Evolutionary conservation across 495 filamentous ascomycete genomes (phyloP).

Genomic region (Pyrenula massariospora): DNA sequence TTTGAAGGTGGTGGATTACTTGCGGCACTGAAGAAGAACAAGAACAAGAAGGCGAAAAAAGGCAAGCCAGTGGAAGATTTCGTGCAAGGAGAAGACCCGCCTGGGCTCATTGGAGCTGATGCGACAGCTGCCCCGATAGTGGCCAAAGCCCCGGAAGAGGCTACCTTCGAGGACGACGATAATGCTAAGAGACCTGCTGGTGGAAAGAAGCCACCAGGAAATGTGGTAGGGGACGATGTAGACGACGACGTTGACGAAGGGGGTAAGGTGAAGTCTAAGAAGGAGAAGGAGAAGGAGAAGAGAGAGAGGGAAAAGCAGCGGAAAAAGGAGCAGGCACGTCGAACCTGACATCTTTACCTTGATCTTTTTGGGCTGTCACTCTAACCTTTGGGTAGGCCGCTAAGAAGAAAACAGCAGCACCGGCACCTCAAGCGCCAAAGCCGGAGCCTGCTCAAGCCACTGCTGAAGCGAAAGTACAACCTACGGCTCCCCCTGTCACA

Average conservation of each 20-base stretch:
- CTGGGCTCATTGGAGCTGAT: constrained; percentile 23
- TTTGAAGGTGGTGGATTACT: constrained; percentile 62
- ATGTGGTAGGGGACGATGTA: constrained; percentile 13
- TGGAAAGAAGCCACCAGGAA: constrained; percentile 14
- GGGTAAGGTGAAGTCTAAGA: constrained; percentile 77
- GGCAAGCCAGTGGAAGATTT: constrained; percentile 53
- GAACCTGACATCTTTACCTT: not conserved
- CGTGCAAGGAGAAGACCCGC: constrained; percentile 57
- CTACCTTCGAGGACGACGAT: constrained; percentile 72
- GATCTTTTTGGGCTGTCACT: not conserved
- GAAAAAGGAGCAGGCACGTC: constrained; percentile 74
- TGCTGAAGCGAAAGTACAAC: constrained; percentile 28
- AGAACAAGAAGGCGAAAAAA: constrained; percentile 89
- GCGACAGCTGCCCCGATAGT: constrained; percentile 33
- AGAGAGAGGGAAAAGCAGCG: constrained; percentile 87
- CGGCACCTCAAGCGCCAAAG: constrained; percentile 38
- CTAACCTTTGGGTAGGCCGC: constrained; percentile 37
- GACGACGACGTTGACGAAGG: constrained; percentile 38
- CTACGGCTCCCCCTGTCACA: constrained; percentile 26
- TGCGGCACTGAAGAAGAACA: constrained; percentile 78
- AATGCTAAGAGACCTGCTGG: constrained; percentile 49
- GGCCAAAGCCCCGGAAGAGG: constrained; percentile 73
- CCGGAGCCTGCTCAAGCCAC: constrained; percentile 34
- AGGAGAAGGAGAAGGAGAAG: constrained; percentile 92
- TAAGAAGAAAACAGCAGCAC: constrained; percentile 42